Evolutionary conservation across 306 rosid species (phyloP).

Genomic region (Aeschynomene evenia): DNA sequence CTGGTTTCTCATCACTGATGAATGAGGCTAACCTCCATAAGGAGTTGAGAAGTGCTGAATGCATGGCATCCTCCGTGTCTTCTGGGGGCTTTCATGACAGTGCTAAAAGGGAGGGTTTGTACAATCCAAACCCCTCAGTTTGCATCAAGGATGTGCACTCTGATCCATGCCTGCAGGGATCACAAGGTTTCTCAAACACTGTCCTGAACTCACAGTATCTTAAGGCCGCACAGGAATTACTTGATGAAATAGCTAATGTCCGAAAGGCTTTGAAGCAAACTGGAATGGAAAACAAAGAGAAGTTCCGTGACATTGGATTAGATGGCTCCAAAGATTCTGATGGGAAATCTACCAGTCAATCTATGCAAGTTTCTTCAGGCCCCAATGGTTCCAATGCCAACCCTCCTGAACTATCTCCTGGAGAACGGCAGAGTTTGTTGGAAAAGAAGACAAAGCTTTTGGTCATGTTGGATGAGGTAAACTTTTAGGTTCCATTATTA

Average conservation of each 20-base stretch:
- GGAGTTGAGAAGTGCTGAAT: slow-evolving; percentile 46
- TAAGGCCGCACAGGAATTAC: slow-evolving; percentile 68
- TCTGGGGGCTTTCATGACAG: slow-evolving; percentile 37
- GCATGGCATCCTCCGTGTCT: slow-evolving; percentile 40
- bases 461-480: slow-evolving; percentile 77
- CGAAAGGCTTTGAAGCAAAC: slow-evolving; percentile 64
- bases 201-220: slow-evolving; percentile 50
- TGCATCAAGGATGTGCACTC: slow-evolving; percentile 30
- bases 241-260: slow-evolving; percentile 68
- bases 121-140: slow-evolving; percentile 36
- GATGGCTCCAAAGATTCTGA: slow-evolving; percentile 52
- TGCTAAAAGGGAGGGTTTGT: slow-evolving; percentile 46
- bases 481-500: not conserved
- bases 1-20: slow-evolving; percentile 51
- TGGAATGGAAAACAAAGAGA: slow-evolving; percentile 46
- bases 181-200: slow-evolving; percentile 33
- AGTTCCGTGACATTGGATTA: slow-evolving; percentile 35
- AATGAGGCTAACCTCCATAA: slow-evolving; percentile 31
- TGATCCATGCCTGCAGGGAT: slow-evolving; percentile 38
- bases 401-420: slow-evolving; percentile 48
- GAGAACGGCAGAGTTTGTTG: slow-evolving; percentile 61
- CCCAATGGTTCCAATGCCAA: slow-evolving; percentile 40
- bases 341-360: slow-evolving; percentile 42
- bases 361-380: slow-evolving; percentile 35
- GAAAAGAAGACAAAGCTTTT: slow-evolving; percentile 69